Evolutionary conservation across 768 basidiomycete species (phyloP).

Genomic region (Amylocystis lapponica): DNA sequence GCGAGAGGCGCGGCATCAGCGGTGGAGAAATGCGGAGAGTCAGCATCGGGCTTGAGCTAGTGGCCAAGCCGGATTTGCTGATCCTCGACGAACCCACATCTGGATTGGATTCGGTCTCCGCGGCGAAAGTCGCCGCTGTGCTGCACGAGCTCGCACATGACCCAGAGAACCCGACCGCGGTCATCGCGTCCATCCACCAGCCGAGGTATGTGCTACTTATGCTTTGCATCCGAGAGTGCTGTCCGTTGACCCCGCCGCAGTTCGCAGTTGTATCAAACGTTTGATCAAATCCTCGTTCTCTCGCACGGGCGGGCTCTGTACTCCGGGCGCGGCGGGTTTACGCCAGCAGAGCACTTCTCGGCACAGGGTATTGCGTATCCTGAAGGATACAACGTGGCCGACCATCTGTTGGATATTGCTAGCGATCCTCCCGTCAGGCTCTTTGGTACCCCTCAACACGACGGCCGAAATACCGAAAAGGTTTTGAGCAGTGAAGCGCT

Average conservation of each 20-base stretch:
- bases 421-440: conserved; percentile 51
- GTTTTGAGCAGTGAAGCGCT: background rate
- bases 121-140: conserved; percentile 71
- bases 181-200: conserved; percentile 86
- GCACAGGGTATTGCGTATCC: conserved; percentile 42
- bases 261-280: conserved; percentile 80
- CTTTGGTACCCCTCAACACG: conserved; percentile 36
- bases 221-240: background rate
- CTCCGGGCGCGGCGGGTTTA: conserved; percentile 67
- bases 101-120: conserved; percentile 84
- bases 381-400: conserved; percentile 86
- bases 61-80: conserved; percentile 78
- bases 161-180: conserved; percentile 61
- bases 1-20: conserved; percentile 76
- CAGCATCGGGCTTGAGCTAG: conserved; percentile 85
- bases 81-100: conserved; percentile 86
- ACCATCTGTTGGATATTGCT: conserved; percentile 87
- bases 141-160: conserved; percentile 73
- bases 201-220: conserved; percentile 48
- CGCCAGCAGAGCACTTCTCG: conserved; percentile 65
- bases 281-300: conserved; percentile 76
- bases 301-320: conserved; percentile 76
- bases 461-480: background rate
- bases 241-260: conserved; percentile 26
- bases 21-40: conserved; percentile 91